Evolutionary conservation across 2,329 filamentous ascomycete species (phyloP).

Genomic region (Diplodia mutila): DNA sequence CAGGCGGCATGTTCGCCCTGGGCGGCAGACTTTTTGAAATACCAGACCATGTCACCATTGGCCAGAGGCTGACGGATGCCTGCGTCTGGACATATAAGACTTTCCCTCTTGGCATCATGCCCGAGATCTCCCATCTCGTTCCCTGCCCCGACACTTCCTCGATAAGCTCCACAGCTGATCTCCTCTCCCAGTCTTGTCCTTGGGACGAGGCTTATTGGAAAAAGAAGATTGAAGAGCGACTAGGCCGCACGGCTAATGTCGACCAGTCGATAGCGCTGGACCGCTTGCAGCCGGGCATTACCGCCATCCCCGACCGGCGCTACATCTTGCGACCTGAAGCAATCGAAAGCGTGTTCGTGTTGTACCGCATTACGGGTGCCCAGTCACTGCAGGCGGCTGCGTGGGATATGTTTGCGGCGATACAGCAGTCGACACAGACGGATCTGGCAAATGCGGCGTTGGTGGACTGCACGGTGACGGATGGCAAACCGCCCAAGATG

Average conservation of each 20-base stretch:
- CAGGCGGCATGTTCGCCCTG: constrained; percentile 65
- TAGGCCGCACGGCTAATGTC: constrained; percentile 35
- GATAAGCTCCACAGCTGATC: background rate
- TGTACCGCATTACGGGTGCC: constrained; percentile 64
- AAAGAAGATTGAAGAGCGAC: constrained; percentile 40
- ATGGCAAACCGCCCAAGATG: constrained; percentile 39
- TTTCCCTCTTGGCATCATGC: constrained; percentile 63
- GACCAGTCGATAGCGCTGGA: constrained; percentile 43
- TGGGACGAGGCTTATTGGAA: constrained; percentile 61
- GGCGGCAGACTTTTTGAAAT: constrained; percentile 61
- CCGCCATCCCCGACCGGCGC: constrained; percentile 47
- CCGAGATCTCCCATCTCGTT: constrained; percentile 59
- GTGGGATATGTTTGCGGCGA: constrained; percentile 56
- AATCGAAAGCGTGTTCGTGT: constrained; percentile 64
- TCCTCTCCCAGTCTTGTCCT: constrained; percentile 41
- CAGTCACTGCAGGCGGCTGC: constrained; percentile 49
- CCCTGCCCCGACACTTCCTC: constrained; percentile 46
- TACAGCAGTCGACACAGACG: constrained; percentile 48
- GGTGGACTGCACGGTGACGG: constrained; percentile 44
- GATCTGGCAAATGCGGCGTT: constrained; percentile 52
- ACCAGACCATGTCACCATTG: constrained; percentile 59
- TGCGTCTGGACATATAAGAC: constrained; percentile 67
- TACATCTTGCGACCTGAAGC: constrained; percentile 60
- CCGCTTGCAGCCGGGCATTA: constrained; percentile 50
- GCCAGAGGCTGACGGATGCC: constrained; percentile 60